These are phyloP conservation scores for Pseudopyrenochaeta lycopersici DNA, from an alignment of 2,329 filamentous ascomycete species.

Conservation along the genomic window DNA sequence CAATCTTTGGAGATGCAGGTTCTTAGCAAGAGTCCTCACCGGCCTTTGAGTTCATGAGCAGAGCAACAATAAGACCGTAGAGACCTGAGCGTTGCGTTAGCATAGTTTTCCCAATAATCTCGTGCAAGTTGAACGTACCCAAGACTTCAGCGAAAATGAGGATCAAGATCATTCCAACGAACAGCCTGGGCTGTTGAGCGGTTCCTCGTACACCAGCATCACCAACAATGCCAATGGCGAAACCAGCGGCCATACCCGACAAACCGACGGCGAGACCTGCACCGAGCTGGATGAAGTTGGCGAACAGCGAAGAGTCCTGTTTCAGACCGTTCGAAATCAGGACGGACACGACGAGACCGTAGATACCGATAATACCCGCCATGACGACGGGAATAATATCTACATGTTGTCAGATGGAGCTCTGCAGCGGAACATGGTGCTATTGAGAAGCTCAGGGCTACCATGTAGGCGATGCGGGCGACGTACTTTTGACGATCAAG, in stretches of 20 bases:
- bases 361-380: slow-evolving; percentile 99
- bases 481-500: slow-evolving; percentile 98
- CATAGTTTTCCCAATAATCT: neutral
- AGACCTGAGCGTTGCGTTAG: slow-evolving; percentile 70
- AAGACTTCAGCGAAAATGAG: slow-evolving; percentile 99
- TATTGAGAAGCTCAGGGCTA: neutral
- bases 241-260: slow-evolving; percentile 91
- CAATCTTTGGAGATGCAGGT: slow-evolving; percentile 21
- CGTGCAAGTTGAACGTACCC: slow-evolving; percentile 67
- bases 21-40: slow-evolving; percentile 30
- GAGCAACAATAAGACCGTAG: slow-evolving; percentile 97
- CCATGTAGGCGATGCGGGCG: neutral
- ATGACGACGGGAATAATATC: slow-evolving; percentile 99
- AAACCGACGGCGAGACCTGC: slow-evolving; percentile 71
- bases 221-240: slow-evolving; percentile 70
- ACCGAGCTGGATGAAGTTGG: slow-evolving; percentile 63
- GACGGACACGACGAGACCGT: slow-evolving; percentile 64
- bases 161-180: slow-evolving; percentile 98
- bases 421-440: neutral
- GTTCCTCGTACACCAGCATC: slow-evolving; percentile 89
- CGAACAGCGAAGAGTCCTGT: slow-evolving; percentile 58
- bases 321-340: slow-evolving; percentile 63
- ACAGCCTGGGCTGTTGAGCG: slow-evolving; percentile 83
- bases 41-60: slow-evolving; percentile 98
- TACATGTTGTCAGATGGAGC: slow-evolving; percentile 51